Evolutionary conservation across 2,329 filamentous ascomycete genomes (phyloP).

Genomic region (Arthrobotrys pseudoclavata): DNA sequence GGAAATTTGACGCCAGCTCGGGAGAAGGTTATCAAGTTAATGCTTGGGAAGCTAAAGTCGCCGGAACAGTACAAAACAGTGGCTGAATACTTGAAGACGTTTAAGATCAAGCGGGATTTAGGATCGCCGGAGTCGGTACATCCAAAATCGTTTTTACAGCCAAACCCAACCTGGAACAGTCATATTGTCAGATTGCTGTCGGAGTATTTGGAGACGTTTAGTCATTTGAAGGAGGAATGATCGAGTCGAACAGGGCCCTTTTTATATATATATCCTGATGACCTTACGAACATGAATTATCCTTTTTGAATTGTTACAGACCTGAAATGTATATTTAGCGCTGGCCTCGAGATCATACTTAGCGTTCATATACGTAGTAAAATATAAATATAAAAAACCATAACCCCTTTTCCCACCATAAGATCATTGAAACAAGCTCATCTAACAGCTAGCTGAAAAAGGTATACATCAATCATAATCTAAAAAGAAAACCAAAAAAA

Average conservation of each 20-base stretch:
- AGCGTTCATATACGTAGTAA: conserved; percentile 19
- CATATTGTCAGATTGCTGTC: background rate
- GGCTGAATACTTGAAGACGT: background rate
- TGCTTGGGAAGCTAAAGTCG: conserved; percentile 4
- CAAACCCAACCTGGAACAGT: background rate
- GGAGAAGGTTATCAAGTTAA: conserved; percentile 7
- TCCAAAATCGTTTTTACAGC: conserved; percentile 1
- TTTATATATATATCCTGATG: background rate
- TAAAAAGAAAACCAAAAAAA: background rate
- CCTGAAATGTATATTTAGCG: conserved; percentile 21
- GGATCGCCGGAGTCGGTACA: background rate
- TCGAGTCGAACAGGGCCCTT: background rate
- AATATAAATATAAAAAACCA: background rate
- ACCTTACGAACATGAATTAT: background rate
- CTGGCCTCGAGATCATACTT: too few relatives aligned
- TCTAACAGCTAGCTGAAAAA: conserved; percentile 6
- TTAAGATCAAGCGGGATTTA: background rate
- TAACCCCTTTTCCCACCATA: conserved; percentile 13
- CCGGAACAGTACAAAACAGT: background rate
- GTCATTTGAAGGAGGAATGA: background rate
- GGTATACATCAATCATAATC: conserved; percentile 15
- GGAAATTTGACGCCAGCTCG: background rate
- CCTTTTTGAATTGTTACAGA: background rate
- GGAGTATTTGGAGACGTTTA: conserved; percentile 5
- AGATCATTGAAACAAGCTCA: conserved; percentile 19